Base-by-base conservation (phyloP, 2,329 filamentous ascomycete species). In the Penicillium freii region DNA sequence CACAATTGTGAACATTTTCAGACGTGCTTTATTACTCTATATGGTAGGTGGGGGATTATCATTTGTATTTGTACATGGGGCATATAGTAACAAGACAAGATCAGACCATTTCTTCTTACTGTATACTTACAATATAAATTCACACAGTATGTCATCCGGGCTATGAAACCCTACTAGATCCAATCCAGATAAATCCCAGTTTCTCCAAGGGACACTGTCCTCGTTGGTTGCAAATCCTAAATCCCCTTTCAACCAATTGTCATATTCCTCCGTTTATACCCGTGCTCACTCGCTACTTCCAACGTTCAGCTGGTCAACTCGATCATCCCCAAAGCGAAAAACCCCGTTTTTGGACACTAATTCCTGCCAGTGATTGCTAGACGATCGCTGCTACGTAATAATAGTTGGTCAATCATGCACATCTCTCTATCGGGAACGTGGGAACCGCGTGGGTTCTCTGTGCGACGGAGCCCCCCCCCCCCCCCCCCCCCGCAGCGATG, bases 341-440 rank as follows among this genome's bases (percentile, higher is more conserved):
- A 5, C 15, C 42, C 34, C 15, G 19, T 19, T 25, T 48, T 15
- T 23, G 15, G 17, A 48, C 34, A 15, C 8, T 45, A 45, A 17
- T 46, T 33, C 15, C 21, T 44, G 13, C 4, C 17, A 29, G 10
- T 34, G 19, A 50, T 31, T 36, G 38, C 51, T n/a, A 23, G 52
- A 39, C 46, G 63, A 65, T 65, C 60, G 38, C 38, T 47, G n/a
- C 46, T 51, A 51, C 47, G 39, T 57, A 54, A 34, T 44, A 56
- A 57, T 42, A 42, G 38, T 27, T 44, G 23, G 44, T 31, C 45
- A 53, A 50, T 44, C 51, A 57, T 65, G 62, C 62, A 63, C 57
- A 60, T 43, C 58, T 56, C 63, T 59, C 48, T 34, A 63, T 64
- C 44, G 58, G 62, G 62, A 19, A 50, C 49, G 49, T 56, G 56